A percentile compares a stretch with the other conserved stretches of the same genome.
These are phyloP conservation scores for Xylaria arbuscula DNA, from an alignment of 2,329 filamentous ascomycete species.

Conservation along the genomic window DNA sequence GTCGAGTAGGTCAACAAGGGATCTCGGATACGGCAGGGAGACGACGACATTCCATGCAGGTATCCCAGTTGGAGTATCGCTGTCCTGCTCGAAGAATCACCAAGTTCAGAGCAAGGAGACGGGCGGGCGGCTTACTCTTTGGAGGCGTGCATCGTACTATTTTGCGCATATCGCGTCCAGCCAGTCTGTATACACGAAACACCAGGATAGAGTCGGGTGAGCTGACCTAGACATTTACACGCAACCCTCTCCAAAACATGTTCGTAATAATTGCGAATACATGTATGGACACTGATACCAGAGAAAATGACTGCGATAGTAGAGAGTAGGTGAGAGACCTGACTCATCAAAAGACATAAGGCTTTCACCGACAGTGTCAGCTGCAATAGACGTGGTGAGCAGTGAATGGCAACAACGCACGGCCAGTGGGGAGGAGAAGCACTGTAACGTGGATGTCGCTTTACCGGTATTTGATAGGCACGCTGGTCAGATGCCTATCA, in stretches of 20 bases:
- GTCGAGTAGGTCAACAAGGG: constrained; percentile 7
- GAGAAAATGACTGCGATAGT: too few species aligned
- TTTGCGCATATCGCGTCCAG: background rate
- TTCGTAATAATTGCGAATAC: background rate
- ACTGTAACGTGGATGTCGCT: constrained; percentile 18
- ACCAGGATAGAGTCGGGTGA: background rate
- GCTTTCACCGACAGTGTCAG: constrained; percentile 24
- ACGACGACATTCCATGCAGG: background rate
- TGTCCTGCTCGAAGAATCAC: background rate
- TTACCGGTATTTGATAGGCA: constrained; percentile 6
- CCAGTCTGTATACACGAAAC: background rate
- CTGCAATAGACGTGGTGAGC: constrained; percentile 27
- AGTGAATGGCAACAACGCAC: constrained; percentile 30
- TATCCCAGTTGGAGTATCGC: too few species aligned
- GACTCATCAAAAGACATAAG: constrained; percentile 3
- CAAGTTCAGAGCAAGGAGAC: background rate
- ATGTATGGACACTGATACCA: too few species aligned
- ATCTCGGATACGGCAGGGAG: constrained; percentile 1
- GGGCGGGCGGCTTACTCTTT: constrained; percentile 5
- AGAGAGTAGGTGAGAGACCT: background rate
- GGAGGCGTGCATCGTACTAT: constrained; percentile 7
- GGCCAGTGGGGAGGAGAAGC: constrained; percentile 17
- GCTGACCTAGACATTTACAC: background rate
- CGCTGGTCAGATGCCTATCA: constrained; percentile 10
- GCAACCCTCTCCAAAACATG: background rate